These are phyloP conservation scores for Candida tibetensis DNA, from an alignment of 805 yeast species.

Conservation along the genomic window DNA sequence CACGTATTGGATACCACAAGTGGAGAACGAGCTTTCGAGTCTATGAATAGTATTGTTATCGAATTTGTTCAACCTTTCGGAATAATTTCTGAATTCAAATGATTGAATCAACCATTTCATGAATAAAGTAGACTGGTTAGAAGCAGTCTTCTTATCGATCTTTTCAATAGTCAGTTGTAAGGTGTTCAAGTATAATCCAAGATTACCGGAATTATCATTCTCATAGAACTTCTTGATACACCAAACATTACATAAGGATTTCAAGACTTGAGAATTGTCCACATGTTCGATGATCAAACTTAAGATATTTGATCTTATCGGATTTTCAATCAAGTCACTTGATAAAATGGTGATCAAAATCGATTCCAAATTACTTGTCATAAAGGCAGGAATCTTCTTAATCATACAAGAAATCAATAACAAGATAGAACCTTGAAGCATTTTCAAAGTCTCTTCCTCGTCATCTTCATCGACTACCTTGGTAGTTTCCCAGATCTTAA, in stretches of 20 bases:
- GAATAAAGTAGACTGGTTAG: conserved; percentile 64
- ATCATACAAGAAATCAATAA: conserved; percentile 71
- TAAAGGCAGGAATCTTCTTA: conserved; percentile 82
- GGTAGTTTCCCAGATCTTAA: conserved; percentile 53
- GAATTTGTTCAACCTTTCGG: conserved; percentile 45
- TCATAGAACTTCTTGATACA: conserved; percentile 31
- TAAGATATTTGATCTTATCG: conserved; percentile 60
- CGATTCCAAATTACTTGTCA: conserved; percentile 64
- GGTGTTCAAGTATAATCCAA: conserved; percentile 68
- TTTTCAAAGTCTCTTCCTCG: conserved; percentile 26
- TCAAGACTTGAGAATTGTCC: conserved; percentile 62
- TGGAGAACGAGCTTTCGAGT: conserved; percentile 73
- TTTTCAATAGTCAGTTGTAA: conserved; percentile 64
- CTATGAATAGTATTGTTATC: conserved; percentile 75
- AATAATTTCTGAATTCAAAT: conserved; percentile 61
- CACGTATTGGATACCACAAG: conserved; percentile 71
- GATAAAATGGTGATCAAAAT: conserved; percentile 57
- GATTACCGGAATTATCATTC: conserved; percentile 33
- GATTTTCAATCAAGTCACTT: conserved; percentile 56
- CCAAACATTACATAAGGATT: conserved; percentile 66
- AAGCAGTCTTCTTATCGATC: conserved; percentile 71
- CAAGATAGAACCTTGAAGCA: conserved; percentile 68
- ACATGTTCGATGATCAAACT: conserved; percentile 62
- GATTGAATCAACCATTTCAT: conserved; percentile 65
- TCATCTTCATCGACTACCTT: conserved; percentile 16